Evolutionary conservation across 2,329 filamentous ascomycete genomes (phyloP), one percentile per base, ranked within the genome.

Genomic region (Alternaria novae-zelandiae): DNA sequence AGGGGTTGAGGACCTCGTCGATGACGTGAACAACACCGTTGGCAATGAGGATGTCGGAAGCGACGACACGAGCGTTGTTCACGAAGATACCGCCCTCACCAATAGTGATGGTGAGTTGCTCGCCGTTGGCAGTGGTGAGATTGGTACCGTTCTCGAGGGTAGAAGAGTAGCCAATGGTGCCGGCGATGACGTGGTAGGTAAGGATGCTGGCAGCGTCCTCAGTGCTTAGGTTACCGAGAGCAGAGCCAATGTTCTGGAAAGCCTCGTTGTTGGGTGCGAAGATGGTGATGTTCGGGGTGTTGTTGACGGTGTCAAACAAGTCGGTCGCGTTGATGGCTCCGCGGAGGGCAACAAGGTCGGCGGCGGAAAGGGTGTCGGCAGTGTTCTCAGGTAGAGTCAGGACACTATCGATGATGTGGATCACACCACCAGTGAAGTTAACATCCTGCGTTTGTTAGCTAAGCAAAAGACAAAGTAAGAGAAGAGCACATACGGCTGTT

Each of bases 241-340:
- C 80, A 54, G 83, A 86, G 59, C 85, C 87, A 46, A 91, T 86
- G 25, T 81, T 77, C 32, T 84, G 81, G 80, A 91, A 88, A 12
- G 88, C 88, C 2, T 80, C 80, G 74, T 90, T 88, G 72, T 81
- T 84, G 2, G 90, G 89, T 0, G 86, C 88, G 67, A 92, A 91
- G 65, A 91, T 82, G 59, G 90, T 91, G 43, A 91, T 67, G 71
- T 88, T 82, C 26, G 72, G 69, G 9, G 79, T 72, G 12, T 64
- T 68, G 63, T 83, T 77, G 32, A 89, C 73, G 17, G 81, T 76
- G 3, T 79, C 69, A 20, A 81, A 66, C n/a, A 83, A 72, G 64
- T 80, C 71, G 23, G 82, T 79, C 5, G 73, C 68, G 20, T 76
- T 78, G 47, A 82, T 66, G n/a, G 82, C 82, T 41, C 81, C 82